Conservation (phyloP, 352 stramenopile species). For the Lagenidium giganteum region DNA sequence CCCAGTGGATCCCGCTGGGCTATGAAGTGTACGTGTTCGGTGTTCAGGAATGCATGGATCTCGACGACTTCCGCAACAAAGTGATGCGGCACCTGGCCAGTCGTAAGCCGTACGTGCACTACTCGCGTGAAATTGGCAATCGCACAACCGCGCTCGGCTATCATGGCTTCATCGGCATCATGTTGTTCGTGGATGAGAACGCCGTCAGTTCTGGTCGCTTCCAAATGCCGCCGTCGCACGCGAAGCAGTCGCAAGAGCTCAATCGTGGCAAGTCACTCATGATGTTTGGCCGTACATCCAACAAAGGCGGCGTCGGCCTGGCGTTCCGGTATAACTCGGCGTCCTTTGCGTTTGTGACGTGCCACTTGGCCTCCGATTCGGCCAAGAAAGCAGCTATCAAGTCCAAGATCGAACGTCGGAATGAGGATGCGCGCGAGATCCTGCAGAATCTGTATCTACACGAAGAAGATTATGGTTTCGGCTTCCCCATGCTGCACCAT, state of each 20-base stretch:
- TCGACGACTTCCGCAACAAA: slow-evolving; percentile 62
- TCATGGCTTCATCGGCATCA: slow-evolving; percentile 85
- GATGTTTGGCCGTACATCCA: slow-evolving; percentile 63
- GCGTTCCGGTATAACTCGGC: slow-evolving; percentile 52
- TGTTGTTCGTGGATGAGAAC: slow-evolving; percentile 69
- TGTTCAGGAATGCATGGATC: slow-evolving; percentile 89
- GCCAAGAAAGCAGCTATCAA: slow-evolving; percentile 21
- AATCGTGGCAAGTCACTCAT: slow-evolving; percentile 75
- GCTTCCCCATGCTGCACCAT: slow-evolving; percentile 74
- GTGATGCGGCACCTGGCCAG: slow-evolving; percentile 56
- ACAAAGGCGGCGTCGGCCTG: slow-evolving; percentile 68
- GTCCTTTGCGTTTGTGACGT: slow-evolving; percentile 67
- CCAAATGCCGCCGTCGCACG: slow-evolving; percentile 50
- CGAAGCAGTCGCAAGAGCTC: slow-evolving; percentile 64
- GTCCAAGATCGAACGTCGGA: slow-evolving; percentile 74
- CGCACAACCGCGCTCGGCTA: slow-evolving; percentile 73
- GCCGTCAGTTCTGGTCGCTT: slow-evolving; percentile 62
- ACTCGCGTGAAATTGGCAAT: slow-evolving; percentile 79
- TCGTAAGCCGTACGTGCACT: slow-evolving; percentile 63
- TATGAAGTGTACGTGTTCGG: slow-evolving; percentile 89
- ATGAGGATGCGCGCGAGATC: slow-evolving; percentile 80
- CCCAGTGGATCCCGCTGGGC: slow-evolving; percentile 80
- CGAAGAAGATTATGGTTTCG: slow-evolving; percentile 81
- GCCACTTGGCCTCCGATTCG: slow-evolving; percentile 84
- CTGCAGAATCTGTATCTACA: slow-evolving; percentile 78